Percentiles rank a stretch among this genome's conserved stretches.
Conservation (phyloP, 129 eudicot genomes). For the Chrysanthemum lavandulifolium region DNA sequence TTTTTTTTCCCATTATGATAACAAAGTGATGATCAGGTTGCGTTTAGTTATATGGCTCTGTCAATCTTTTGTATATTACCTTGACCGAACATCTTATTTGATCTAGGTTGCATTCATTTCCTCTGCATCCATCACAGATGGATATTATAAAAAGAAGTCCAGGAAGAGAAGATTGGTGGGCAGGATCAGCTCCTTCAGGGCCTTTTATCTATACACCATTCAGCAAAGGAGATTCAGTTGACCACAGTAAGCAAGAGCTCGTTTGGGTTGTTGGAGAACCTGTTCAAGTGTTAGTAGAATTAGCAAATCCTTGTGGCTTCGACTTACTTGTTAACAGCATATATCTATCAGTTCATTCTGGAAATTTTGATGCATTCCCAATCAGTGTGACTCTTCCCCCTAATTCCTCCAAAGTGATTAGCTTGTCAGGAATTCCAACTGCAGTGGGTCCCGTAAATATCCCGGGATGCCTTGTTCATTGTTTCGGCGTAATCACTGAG, state of each 20-base stretch:
- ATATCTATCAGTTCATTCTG: slow-evolving; percentile 77
- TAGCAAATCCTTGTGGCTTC: slow-evolving; percentile 97
- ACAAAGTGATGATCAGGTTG: neutral
- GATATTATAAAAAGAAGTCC: slow-evolving; percentile 77
- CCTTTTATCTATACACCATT: slow-evolving; percentile 97
- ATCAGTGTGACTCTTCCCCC: slow-evolving; percentile 80
- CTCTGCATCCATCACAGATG: slow-evolving; percentile 77
- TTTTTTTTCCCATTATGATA: neutral
- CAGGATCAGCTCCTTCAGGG: slow-evolving; percentile 96
- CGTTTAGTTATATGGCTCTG: neutral
- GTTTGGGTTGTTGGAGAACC: slow-evolving; percentile 97
- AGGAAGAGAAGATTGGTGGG: slow-evolving; percentile 95
- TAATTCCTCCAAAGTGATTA: slow-evolving; percentile 85
- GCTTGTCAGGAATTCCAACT: slow-evolving; percentile 89
- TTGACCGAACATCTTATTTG: slow-evolving; percentile 21
- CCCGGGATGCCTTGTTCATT: slow-evolving; percentile 93
- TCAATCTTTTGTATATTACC: slow-evolving; percentile 10
- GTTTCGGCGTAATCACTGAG: slow-evolving; percentile 90
- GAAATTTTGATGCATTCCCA: slow-evolving; percentile 91
- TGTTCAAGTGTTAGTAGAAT: slow-evolving; percentile 84
- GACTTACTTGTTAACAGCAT: slow-evolving; percentile 81
- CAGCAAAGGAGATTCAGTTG: slow-evolving; percentile 82
- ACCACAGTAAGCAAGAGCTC: slow-evolving; percentile 67
- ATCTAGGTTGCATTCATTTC: slow-evolving; percentile 91
- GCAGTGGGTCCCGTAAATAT: slow-evolving; percentile 71